Conservation (phyloP, 768 basidiomycete species). For the Boletus fagicola region DNA sequence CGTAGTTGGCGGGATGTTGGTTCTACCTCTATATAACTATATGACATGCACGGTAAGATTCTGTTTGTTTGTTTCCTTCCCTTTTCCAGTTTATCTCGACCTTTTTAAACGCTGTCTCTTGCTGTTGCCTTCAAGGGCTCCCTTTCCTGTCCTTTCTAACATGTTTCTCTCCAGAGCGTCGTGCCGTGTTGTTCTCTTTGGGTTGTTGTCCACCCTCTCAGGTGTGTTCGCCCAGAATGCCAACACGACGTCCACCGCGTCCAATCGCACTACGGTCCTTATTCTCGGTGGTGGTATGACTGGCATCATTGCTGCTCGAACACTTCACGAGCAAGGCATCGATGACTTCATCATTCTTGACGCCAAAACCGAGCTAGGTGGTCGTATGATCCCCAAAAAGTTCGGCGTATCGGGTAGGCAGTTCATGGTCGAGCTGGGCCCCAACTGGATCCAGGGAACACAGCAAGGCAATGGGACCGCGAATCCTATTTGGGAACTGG, state of each 20-base stretch:
- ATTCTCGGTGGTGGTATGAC: constrained; percentile 67
- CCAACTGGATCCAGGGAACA: constrained; percentile 62
- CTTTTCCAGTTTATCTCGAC: too few species aligned
- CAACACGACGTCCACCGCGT: constrained; percentile 1
- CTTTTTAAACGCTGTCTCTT: not conserved
- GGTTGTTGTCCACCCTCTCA: constrained; percentile 1
- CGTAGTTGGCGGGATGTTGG: too few species aligned
- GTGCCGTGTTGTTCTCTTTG: not conserved
- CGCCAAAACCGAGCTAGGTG: constrained; percentile 56
- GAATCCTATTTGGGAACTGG: constrained; percentile 61
- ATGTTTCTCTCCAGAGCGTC: constrained; percentile 14
- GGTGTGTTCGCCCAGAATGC: constrained; percentile 13
- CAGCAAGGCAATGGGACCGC: constrained; percentile 46
- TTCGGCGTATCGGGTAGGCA: constrained; percentile 42
- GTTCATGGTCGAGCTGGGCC: constrained; percentile 52
- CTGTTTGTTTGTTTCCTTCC: too few species aligned
- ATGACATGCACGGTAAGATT: not conserved
- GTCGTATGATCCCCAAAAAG: constrained; percentile 49
- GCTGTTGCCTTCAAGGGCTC: not conserved
- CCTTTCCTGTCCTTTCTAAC: not conserved
- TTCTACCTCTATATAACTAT: not conserved
- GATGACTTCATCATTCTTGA: constrained; percentile 62
- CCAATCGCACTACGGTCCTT: constrained; percentile 40
- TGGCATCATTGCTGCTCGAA: constrained; percentile 63
- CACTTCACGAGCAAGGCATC: constrained; percentile 52